Conservation (phyloP, 2,329 filamentous ascomycete genomes). For the Aspergillus latus region DNA sequence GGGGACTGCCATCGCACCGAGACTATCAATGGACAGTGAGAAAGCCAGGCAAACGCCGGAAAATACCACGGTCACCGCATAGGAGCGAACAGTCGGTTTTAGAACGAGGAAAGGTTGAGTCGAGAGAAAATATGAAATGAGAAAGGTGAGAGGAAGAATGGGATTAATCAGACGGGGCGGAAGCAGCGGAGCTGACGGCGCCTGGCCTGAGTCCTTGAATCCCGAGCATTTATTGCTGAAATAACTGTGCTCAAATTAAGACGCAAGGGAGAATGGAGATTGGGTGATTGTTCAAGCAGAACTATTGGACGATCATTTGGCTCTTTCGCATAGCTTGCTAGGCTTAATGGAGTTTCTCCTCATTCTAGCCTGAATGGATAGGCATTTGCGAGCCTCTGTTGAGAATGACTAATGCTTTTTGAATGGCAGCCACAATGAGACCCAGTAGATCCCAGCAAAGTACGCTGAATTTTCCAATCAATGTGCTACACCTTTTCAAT, state of each 20-base stretch:
- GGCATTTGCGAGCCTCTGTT: not conserved
- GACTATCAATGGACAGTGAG: conserved; percentile 17
- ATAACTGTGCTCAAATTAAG: not conserved
- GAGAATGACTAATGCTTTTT: not conserved
- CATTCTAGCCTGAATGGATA: not conserved
- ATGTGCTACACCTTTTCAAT: not conserved
- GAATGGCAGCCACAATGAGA: not conserved
- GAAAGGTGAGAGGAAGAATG: conserved; percentile 13
- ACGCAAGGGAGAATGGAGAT: not conserved
- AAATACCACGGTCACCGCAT: conserved; percentile 19
- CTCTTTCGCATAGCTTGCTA: conserved; percentile 1
- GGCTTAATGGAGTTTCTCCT: not conserved
- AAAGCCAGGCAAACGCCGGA: conserved; percentile 17
- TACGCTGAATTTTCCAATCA: not conserved
- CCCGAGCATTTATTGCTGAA: not conserved
- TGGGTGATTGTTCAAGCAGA: not conserved
- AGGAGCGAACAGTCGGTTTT: conserved; percentile 6
- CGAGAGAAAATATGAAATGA: not conserved
- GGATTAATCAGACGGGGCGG: conserved; percentile 7
- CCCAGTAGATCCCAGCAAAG: conserved; percentile 3
- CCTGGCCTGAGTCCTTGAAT: not conserved
- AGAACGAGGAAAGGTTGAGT: conserved; percentile 1
- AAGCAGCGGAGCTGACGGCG: conserved; percentile 2
- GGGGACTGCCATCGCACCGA: conserved; percentile 24
- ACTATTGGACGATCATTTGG: conserved; percentile 2